Base-by-base conservation (phyloP, 2,329 filamentous ascomycete species). In the Eutypella sp. region DNA sequence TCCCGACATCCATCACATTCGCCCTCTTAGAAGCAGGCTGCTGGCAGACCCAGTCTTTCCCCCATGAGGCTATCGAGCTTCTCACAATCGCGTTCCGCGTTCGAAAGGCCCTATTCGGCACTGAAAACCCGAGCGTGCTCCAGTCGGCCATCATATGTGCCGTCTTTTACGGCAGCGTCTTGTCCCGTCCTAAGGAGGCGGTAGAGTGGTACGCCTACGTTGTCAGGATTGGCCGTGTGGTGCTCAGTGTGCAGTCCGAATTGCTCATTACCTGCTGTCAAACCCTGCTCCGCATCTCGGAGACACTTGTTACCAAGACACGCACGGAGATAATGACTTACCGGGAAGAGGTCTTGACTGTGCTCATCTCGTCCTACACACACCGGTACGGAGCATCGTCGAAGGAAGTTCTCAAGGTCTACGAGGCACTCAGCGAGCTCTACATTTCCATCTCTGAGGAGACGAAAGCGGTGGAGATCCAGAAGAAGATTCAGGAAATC, bases 311-410 rank as follows among this genome's bases (percentile, higher is more conserved):
- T 2, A 23, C 40, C 3, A 46, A 15, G 18, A 27, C 19, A 13
- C 25, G 34, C 22, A 46, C 40, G 5, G 42, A 48, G 7, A 33
- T 48, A 34, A 44, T 48, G 48, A 46, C 13, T 10, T 37, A 27
- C n/a, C 29, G 45, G 5, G 48, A 50, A 18, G 27, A 48, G 22
- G 34, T 44, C 10, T 23, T 46, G 13, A 4, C 29, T 15, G 40
- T 44, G 15, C 36, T 50, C 13, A 42, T 50, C 13, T 37, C 42
- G 6, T 50, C 41, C 39, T 45, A 40, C 39, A 47, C 41, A 5
- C n/a, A 16, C 40, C 23, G 43, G 5, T 48, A 36, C 33, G 46
- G 48, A 18, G 18, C 40, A 4, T 41, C 13, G 8, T 50, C 46
- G 2, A 44, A 19, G 15, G 23, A 46, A 8, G 40, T 43, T 3